These are phyloP conservation scores for Aspergillus sp. DNA, from an alignment of 2,329 filamentous ascomycete genomes.

Conservation along the genomic window DNA sequence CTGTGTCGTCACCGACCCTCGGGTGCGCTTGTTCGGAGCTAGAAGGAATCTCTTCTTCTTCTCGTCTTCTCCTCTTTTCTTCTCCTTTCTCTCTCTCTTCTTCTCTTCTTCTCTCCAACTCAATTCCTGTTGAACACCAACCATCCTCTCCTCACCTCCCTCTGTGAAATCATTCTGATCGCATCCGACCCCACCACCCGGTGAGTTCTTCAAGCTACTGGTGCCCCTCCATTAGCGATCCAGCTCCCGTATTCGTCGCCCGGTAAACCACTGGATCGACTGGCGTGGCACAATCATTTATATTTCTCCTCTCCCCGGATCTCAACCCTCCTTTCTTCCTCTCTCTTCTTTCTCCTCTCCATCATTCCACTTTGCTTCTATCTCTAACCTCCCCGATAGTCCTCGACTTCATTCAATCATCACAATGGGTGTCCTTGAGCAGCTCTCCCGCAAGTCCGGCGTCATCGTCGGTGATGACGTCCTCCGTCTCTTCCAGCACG, in stretches of 20 bases:
- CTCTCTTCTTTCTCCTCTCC: conserved; percentile 1
- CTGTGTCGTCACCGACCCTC: conserved; percentile 16
- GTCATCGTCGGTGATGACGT: conserved; percentile 69
- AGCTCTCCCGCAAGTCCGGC: conserved; percentile 63
- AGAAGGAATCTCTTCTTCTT: conserved; percentile 1
- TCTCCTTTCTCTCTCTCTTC: background rate
- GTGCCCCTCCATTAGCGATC: conserved; percentile 20
- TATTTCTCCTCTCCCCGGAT: conserved; percentile 8
- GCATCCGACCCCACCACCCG: conserved; percentile 36
- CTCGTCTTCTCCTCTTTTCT: background rate
- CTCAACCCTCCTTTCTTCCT: background rate
- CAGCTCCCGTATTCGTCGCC: conserved; percentile 24
- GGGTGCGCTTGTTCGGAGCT: background rate
- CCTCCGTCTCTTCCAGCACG: conserved; percentile 79
- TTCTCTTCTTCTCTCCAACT: background rate
- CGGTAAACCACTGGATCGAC: conserved; percentile 20
- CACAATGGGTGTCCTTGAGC: conserved; percentile 50
- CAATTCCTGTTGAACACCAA: conserved; percentile 2
- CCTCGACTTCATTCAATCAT: conserved; percentile 5
- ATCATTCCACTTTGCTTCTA: conserved; percentile 1
- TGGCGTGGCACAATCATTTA: conserved; percentile 8
- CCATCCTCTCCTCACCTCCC: background rate
- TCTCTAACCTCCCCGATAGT: conserved; percentile 2
- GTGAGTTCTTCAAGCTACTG: conserved; percentile 30
- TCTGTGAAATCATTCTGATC: conserved; percentile 36